Evolutionary conservation across 2,329 filamentous ascomycete genomes (phyloP).

Genomic region (Exophiala oligosperma): DNA sequence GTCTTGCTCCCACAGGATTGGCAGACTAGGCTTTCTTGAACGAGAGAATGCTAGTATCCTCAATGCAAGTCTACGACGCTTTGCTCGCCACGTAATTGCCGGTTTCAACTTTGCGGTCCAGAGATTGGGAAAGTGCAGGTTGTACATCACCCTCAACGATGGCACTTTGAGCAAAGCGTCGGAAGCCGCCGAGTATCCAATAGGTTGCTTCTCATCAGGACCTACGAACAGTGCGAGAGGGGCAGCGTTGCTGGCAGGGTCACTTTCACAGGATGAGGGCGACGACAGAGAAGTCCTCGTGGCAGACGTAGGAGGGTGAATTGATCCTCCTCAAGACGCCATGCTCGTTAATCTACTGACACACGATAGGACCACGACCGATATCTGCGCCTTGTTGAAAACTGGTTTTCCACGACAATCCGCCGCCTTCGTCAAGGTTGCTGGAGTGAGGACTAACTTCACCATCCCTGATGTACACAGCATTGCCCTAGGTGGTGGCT

Average conservation of each 20-base stretch:
- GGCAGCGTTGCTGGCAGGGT: conserved; percentile 56
- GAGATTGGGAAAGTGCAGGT: conserved; percentile 51
- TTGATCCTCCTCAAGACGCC: background rate
- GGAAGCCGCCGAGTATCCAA: conserved; percentile 56
- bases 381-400: conserved; percentile 57
- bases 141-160: conserved; percentile 65
- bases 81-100: conserved; percentile 57
- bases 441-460: too few relatives aligned
- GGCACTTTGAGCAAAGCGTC: conserved; percentile 59
- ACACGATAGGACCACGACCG: conserved; percentile 51
- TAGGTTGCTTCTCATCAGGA: conserved; percentile 62
- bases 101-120: conserved; percentile 56
- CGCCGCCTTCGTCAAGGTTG: too few relatives aligned
- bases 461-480: too few relatives aligned
- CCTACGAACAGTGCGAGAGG: conserved; percentile 65
- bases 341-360: background rate
- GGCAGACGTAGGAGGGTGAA: conserved; percentile 57
- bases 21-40: conserved; percentile 50
- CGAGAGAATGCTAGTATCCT: conserved; percentile 66
- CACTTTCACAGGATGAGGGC: conserved; percentile 16
- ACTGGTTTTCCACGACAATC: conserved; percentile 26
- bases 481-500: too few relatives aligned
- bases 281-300: conserved; percentile 16
- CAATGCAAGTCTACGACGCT: conserved; percentile 61
- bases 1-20: conserved; percentile 47